Percentiles rank a stretch among this genome's conserved stretches.
Conservation (phyloP, 176 grass and related monocot genomes). For the Pharus latifolius region DNA sequence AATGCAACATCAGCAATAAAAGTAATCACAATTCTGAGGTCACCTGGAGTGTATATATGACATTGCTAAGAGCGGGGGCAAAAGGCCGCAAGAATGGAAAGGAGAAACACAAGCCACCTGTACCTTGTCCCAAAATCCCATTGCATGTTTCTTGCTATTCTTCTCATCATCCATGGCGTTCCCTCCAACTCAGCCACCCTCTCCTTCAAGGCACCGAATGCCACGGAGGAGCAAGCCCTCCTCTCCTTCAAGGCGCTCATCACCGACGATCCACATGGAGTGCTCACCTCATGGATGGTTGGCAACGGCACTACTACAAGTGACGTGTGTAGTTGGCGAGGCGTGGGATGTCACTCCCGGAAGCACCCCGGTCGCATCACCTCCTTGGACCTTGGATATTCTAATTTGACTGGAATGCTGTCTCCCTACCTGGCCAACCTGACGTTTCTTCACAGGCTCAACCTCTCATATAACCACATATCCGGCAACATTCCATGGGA, state of each 20-base stretch:
- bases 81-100: no score
- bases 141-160: no score
- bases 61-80: no score
- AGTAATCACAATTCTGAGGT: no score
- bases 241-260: background rate
- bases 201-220: background rate
- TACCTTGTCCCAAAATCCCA: no score
- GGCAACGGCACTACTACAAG: background rate
- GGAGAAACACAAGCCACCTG: no score
- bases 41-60: no score
- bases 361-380: conserved; percentile 4
- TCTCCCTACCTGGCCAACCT: conserved; percentile 4
- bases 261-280: background rate
- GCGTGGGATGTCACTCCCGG: background rate
- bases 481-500: background rate
- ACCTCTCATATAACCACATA: conserved; percentile 11
- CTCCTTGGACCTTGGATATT: background rate
- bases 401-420: background rate
- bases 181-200: no score
- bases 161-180: no score
- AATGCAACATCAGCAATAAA: no score
- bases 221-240: background rate
- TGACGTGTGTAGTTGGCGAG: background rate
- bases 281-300: background rate
- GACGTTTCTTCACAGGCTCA: conserved; percentile 9